A percentile compares a stretch with the other conserved stretches of the same genome.
phyloP scores from a whole-genome alignment of 352 stramenopile genomes.

The Globisporangium megalacanthum region DNA sequence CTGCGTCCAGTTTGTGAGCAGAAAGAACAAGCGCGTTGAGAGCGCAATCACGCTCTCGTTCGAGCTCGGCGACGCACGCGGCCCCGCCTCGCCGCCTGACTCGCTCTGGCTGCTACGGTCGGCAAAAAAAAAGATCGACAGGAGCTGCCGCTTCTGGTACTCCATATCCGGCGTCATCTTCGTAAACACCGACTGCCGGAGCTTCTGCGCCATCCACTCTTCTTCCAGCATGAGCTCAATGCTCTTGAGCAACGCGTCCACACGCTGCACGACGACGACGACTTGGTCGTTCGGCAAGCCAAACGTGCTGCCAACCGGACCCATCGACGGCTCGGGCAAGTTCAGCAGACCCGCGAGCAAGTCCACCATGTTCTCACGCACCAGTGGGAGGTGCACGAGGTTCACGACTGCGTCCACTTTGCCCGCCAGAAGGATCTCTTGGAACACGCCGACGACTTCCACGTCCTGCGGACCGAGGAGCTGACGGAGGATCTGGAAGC shows the following conservation, averaged over 20 bases:
- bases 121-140: constrained; percentile 69
- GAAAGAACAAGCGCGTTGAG: constrained; percentile 75
- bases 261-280: constrained; percentile 65
- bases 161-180: constrained; percentile 70
- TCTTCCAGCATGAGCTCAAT: constrained; percentile 84
- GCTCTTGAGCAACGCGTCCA: constrained; percentile 76
- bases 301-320: constrained; percentile 39
- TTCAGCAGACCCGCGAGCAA: constrained; percentile 81
- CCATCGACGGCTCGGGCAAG: constrained; percentile 67
- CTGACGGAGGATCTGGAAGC: constrained; percentile 76
- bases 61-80: constrained; percentile 48
- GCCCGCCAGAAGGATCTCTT: constrained; percentile 55
- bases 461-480: constrained; percentile 66
- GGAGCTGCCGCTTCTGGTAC: constrained; percentile 76
- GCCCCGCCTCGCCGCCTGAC: constrained; percentile 26
- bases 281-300: constrained; percentile 74
- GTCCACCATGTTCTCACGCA: constrained; percentile 82
- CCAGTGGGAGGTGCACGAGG: constrained; percentile 62
- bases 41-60: constrained; percentile 79
- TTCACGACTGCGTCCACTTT: constrained; percentile 55
- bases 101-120: constrained; percentile 60
- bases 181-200: constrained; percentile 72
- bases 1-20: constrained; percentile 78
- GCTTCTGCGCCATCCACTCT: constrained; percentile 81
- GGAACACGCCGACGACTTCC: constrained; percentile 57